These are phyloP conservation scores for Coccomyxa sp. DNA, from an alignment of 139 green algal species.

Conservation along the genomic window DNA sequence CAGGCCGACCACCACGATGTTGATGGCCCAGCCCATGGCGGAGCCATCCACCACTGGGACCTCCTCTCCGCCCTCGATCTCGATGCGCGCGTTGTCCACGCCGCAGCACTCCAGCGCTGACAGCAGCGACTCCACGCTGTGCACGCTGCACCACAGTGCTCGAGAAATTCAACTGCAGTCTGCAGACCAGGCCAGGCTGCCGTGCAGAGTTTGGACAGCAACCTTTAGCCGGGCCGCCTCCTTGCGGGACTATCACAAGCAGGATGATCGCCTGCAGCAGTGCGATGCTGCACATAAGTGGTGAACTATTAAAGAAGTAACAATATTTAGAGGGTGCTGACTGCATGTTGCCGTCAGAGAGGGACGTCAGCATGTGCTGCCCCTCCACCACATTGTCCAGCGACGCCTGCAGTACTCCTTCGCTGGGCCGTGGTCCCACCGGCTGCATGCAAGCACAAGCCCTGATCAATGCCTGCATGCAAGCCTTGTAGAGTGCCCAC, in stretches of 20 bases:
- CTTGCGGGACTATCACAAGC: not conserved
- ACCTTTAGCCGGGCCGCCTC: not conserved
- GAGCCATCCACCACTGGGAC: conserved; percentile 83
- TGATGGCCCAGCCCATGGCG: conserved; percentile 54
- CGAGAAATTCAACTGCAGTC: not conserved
- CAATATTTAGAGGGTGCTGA: not conserved
- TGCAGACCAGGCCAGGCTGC: not conserved
- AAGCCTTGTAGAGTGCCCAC: not conserved
- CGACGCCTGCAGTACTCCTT: not conserved
- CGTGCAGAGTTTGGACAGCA: not conserved
- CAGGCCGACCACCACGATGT: conserved; percentile 45
- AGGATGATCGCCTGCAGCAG: not conserved
- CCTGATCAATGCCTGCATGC: not conserved
- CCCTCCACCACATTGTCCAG: not conserved
- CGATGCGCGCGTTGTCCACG: conserved; percentile 82
- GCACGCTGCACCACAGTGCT: conserved; percentile 15
- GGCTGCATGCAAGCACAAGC: not conserved
- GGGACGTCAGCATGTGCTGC: not conserved
- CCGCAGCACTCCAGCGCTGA: conserved; percentile 78
- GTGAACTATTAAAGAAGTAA: not conserved
- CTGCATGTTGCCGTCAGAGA: not conserved
- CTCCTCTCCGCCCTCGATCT: conserved; percentile 65
- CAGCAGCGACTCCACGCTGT: conserved; percentile 68
- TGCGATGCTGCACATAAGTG: not conserved
- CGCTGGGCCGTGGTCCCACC: not conserved